These are phyloP conservation scores for Cnidoscolus chayamansa DNA, from an alignment of 441 rosid genomes.

Conservation along the genomic window DNA sequence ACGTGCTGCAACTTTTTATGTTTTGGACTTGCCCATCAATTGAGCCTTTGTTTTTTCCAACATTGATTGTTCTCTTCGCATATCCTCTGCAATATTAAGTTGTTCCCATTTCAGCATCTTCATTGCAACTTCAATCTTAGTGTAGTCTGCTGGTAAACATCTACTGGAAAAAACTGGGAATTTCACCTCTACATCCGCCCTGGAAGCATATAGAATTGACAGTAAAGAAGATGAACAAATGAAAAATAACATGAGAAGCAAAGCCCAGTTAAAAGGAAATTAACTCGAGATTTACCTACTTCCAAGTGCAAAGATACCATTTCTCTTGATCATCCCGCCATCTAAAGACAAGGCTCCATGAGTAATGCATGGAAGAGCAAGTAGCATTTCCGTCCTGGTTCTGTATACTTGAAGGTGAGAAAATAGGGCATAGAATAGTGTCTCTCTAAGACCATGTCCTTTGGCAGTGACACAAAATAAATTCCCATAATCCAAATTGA, in stretches of 20 bases:
- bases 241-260: neutral
- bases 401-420: constrained; percentile 24
- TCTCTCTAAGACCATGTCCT: constrained; percentile 34
- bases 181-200: constrained; percentile 27
- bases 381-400: constrained; percentile 24
- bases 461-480: constrained; percentile 18
- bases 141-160: constrained; percentile 6
- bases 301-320: constrained; percentile 23
- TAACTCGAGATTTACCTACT: neutral
- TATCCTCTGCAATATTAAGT: constrained; percentile 21
- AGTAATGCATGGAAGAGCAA: constrained; percentile 32
- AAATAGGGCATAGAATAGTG: constrained; percentile 30
- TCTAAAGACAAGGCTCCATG: constrained; percentile 33
- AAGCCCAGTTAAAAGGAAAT: neutral
- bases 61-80: constrained; percentile 17
- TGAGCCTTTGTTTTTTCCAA: constrained; percentile 10
- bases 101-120: constrained; percentile 22
- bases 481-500: constrained; percentile 19
- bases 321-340: constrained; percentile 29
- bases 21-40: neutral
- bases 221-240: neutral
- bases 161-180: constrained; percentile 27
- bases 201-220: neutral
- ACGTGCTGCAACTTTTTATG: neutral
- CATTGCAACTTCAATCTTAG: constrained; percentile 16